phyloP scores from a whole-genome alignment of 164 flowering plant genomes.

The Vitis cinerea region DNA sequence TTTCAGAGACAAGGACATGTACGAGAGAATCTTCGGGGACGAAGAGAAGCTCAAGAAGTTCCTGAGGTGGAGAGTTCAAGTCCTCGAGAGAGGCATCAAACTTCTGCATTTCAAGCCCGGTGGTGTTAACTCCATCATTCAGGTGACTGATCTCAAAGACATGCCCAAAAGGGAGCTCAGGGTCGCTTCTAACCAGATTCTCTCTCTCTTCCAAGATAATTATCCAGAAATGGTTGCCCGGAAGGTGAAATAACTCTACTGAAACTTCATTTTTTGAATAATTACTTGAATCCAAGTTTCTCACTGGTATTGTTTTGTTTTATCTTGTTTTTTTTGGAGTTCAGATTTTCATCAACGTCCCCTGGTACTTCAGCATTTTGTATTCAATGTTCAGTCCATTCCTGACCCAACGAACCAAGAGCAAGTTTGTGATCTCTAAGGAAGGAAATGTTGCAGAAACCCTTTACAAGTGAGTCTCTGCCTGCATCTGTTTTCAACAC shows the following conservation, averaged over 20 bases:
- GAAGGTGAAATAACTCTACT: constrained; percentile 48
- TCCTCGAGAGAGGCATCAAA: constrained; percentile 77
- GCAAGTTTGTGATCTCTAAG: constrained; percentile 88
- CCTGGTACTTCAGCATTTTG: constrained; percentile 86
- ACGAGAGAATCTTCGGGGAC: constrained; percentile 82
- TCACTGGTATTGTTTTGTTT: background rate
- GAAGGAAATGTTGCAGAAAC: constrained; percentile 89
- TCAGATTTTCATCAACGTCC: constrained; percentile 89
- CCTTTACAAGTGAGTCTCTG: constrained; percentile 69
- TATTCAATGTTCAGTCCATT: constrained; percentile 94
- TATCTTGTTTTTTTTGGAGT: constrained; percentile 1
- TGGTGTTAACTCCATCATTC: constrained; percentile 83
- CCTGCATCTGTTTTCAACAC: background rate
- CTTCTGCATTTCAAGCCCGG: constrained; percentile 85
- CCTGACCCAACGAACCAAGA: constrained; percentile 91
- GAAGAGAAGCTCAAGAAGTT: constrained; percentile 82
- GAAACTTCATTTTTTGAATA: background rate
- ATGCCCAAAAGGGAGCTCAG: constrained; percentile 97
- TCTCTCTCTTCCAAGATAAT: constrained; percentile 91
- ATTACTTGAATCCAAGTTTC: background rate
- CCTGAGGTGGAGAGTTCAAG: constrained; percentile 95
- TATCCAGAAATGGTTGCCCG: constrained; percentile 98
- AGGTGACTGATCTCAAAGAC: constrained; percentile 91
- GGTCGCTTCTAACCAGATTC: constrained; percentile 80
- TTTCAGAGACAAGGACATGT: constrained; percentile 81